Evolutionary conservation across 2,329 filamentous ascomycete species (phyloP), one percentile per base, ranked within the genome.

Genomic region (Fusarium nanum): DNA sequence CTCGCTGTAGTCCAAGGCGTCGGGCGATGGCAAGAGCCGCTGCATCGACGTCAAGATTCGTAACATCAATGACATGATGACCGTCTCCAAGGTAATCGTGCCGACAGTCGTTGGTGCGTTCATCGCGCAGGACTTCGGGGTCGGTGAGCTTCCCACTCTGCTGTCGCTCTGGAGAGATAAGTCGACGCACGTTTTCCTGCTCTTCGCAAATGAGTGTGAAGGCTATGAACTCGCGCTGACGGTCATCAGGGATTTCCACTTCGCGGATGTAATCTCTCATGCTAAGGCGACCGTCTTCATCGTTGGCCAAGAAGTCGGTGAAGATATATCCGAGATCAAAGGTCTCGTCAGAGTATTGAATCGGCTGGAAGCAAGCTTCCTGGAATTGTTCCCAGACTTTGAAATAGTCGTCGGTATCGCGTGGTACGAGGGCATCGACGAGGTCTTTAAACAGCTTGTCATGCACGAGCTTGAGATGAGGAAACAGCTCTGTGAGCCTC

Each of bases 211-310:
- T 10, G 9, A 37, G 18, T 10, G 34, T 37, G 18, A 37, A 4
- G 6, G 34, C 5, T 6, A 12, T 37, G 18, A 37, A n/a, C 3
- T 37, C 5, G 18, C 34, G 34, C 6, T 37, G 34, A 3, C 34
- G 34, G 34, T 37, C 32, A 2, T 11, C 16, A n/a, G 34, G 9
- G 6, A 11, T n/a, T n/a, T 5, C 1, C 5, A 6, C 34, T 37
- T 18, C 34, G 9, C 3, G 3, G 18, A 7, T n/a, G 10, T 37
- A 37, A 0, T n/a, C 34, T 37, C 18, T 37, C 34, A 37, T 37
- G 34, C 0, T 32, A 14, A n/a, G 0, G 34, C 16, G 10, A 18
- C 0, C 2, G 0, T 37, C 10, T 11, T 37, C 34, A 2, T n/a
- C 6, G 18, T 6, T 11, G 10, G 34, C 10, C 1, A 37, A 11